These are phyloP conservation scores for Rosa multiflora DNA, from an alignment of 306 rosid genomes.

Conservation along the genomic window DNA sequence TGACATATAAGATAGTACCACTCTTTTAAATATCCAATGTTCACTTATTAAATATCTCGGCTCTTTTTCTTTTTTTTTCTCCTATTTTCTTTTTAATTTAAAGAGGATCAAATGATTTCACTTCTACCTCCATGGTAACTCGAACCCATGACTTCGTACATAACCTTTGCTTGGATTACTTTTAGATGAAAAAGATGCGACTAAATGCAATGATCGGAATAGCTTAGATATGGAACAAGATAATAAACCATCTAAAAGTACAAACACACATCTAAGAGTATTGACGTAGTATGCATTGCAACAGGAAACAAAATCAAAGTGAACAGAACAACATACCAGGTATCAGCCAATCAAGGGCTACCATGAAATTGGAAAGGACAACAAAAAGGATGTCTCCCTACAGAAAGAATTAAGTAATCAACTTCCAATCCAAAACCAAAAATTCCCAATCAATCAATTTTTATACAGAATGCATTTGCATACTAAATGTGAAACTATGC, in stretches of 20 bases:
- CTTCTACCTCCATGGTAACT: too few relatives aligned
- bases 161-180: too few relatives aligned
- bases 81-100: too few relatives aligned
- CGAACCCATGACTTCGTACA: too few relatives aligned
- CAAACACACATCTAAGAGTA: neutral
- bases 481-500: neutral
- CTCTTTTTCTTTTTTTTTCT: too few relatives aligned
- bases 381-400: constrained; percentile 86
- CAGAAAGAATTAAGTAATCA: constrained; percentile 6
- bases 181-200: neutral
- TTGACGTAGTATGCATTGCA: neutral
- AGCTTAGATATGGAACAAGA: neutral
- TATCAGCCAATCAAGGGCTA: constrained; percentile 85
- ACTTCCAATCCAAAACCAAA: constrained; percentile 14
- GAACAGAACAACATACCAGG: constrained; percentile 58
- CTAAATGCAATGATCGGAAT: neutral
- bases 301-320: constrained; percentile 5
- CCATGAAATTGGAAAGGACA: constrained; percentile 91
- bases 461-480: neutral
- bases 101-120: too few relatives aligned
- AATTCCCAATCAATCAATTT: neutral
- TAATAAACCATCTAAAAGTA: neutral
- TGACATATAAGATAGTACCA: too few relatives aligned
- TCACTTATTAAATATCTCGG: too few relatives aligned
- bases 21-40: too few relatives aligned